Base-by-base conservation (phyloP, 2,329 filamentous ascomycete species). In the Talaromyces sp. region DNA sequence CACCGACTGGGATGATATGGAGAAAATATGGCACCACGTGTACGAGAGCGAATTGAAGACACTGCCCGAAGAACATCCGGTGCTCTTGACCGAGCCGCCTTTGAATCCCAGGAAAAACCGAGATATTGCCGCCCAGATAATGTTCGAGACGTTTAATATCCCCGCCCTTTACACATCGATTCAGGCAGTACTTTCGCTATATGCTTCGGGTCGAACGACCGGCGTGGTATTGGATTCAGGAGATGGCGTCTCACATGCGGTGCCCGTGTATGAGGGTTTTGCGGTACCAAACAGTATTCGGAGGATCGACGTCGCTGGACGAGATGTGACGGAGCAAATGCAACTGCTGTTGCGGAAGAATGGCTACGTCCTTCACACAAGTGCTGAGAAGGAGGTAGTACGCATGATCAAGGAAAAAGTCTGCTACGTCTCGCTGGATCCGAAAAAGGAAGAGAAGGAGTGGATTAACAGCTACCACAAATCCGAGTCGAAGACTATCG, bases 131-230 rank as follows among this genome's bases (percentile, higher is more conserved):
- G 95, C 95, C 46, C 95, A 99, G 77, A 96, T 99, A 67, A 87
- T 99, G 62, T 99, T 99, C 79, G 95, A 99, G 80, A 96, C 93
- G 2, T 98, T 98, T 83, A 98, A 98, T 74, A 93, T 98, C 11
- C 95, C 95, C 12, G 95, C 95, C 3, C 83, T 98, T 52, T 96
- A 97, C 80, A 96, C 92, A 62, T 97, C 93, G 1, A 96, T 99
- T 69, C 95, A 99, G 81, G 95, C 95, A 0, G 93, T 98, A 21
- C 86, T 99, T 62, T 97, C 93, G 54, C 82, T 99, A 65, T 99
- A 99, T 78, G 93, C 95, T 61, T 96, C 92, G 61, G 95, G 95
- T 23, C 89, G 95, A 69, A 98, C 95, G 25, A 98, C 95, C 3
- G 95, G 95, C 69, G 92, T 98, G 66, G 95, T 99, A 12, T 84